Conservation (phyloP, 2,329 filamentous ascomycete genomes). For the Huntiella bhutanensis region DNA sequence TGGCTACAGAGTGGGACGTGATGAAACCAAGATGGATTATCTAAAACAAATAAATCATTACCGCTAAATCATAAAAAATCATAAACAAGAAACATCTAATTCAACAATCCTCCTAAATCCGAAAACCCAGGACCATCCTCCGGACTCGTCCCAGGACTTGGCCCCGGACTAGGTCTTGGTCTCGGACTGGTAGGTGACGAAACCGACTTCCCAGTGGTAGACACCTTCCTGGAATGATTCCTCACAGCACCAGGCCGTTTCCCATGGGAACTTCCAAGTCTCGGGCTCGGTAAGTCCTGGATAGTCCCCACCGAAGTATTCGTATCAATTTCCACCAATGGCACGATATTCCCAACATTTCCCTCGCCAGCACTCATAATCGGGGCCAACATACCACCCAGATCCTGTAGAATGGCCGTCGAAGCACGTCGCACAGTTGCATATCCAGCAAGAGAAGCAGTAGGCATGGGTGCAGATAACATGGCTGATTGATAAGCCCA, state of each 20-base stretch:
- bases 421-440: slow-evolving; percentile 34
- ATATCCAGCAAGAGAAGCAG: slow-evolving; percentile 16
- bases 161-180: neutral
- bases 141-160: neutral
- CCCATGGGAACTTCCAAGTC: no score
- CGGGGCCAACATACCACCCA: slow-evolving; percentile 34
- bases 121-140: slow-evolving; percentile 11
- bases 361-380: slow-evolving; percentile 11
- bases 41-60: slow-evolving; percentile 9
- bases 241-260: neutral
- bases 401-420: slow-evolving; percentile 37
- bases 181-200: neutral
- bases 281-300: no score
- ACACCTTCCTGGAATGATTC: neutral
- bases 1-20: neutral
- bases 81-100: slow-evolving; percentile 12
- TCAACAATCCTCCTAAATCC: slow-evolving; percentile 24
- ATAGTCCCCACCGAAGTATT: no score
- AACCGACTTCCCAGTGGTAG: neutral
- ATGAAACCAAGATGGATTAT: slow-evolving; percentile 2
- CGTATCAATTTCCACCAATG: no score
- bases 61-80: slow-evolving; percentile 2
- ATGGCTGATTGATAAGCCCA: slow-evolving; percentile 11
- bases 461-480: slow-evolving; percentile 20
- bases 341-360: neutral